Evolutionary conservation across 208 protist species (phyloP).

Genomic region (Angomonas deanei): DNA sequence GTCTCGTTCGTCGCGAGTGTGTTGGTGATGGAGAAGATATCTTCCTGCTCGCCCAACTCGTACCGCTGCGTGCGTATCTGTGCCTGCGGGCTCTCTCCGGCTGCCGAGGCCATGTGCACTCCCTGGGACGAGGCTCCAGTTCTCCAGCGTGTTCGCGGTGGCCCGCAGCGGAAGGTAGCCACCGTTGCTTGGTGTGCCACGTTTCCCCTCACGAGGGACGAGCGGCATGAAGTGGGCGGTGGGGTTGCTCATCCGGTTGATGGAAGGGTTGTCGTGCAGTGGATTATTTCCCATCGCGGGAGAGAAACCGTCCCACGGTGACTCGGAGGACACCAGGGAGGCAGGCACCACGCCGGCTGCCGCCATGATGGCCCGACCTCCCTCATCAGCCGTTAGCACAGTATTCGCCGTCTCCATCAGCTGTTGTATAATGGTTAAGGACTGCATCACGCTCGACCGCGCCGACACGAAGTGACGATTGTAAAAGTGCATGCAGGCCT

Average conservation of each 20-base stretch:
- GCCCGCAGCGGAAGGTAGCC: not conserved
- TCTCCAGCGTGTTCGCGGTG: not conserved
- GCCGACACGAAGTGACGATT: conserved; percentile 19
- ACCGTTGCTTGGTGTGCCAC: not conserved
- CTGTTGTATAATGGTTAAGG: not conserved
- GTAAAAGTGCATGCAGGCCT: conserved; percentile 28
- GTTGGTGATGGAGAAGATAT: not conserved
- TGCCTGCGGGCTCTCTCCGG: not conserved
- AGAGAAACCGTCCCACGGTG: not conserved
- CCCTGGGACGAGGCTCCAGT: conserved; percentile 6
- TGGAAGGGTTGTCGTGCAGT: not conserved
- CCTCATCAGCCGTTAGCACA: not conserved
- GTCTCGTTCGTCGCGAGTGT: not conserved
- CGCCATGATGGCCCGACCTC: not conserved
- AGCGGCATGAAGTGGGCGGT: not conserved
- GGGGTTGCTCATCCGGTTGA: not conserved
- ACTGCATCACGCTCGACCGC: conserved; percentile 9
- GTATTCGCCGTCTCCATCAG: not conserved
- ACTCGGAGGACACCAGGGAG: no score
- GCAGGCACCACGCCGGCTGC: not conserved
- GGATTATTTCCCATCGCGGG: not conserved
- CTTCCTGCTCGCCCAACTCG: not conserved
- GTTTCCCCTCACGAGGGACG: not conserved
- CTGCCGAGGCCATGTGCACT: not conserved
- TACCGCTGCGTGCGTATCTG: not conserved